phyloP scores from a whole-genome alignment of 208 protist species.

The Leishmania mexicana region DNA sequence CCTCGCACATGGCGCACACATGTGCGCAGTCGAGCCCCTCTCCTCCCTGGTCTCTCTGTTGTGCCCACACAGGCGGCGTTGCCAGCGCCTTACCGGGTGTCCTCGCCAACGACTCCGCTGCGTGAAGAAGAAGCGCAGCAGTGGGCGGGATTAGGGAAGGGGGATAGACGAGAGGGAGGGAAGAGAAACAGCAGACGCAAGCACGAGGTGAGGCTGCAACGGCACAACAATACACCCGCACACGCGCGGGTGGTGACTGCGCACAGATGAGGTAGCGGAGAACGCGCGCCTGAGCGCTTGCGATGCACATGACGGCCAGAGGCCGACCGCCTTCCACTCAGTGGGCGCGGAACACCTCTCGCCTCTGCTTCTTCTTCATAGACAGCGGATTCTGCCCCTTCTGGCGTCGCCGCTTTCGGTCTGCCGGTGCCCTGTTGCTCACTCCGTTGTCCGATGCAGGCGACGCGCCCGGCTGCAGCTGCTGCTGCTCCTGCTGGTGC shows the following conservation, averaged over 20 bases:
- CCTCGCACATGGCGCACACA: background rate
- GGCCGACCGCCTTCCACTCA: background rate
- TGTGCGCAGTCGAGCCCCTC: too few relatives aligned
- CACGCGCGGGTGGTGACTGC: background rate
- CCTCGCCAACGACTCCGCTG: background rate
- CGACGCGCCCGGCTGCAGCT: background rate
- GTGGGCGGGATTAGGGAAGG: background rate
- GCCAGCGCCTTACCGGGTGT: background rate
- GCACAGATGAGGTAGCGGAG: background rate
- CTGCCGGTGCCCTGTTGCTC: background rate
- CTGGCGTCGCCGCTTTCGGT: conserved; percentile 24
- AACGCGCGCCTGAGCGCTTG: background rate
- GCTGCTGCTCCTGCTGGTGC: background rate
- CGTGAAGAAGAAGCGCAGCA: background rate
- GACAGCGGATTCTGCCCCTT: conserved; percentile 77
- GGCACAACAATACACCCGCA: too few relatives aligned
- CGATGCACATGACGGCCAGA: background rate
- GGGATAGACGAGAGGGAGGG: background rate
- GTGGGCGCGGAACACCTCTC: conserved; percentile 65
- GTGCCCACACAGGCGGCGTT: background rate
- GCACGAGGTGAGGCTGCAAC: background rate
- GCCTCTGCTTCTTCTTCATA: conserved; percentile 77
- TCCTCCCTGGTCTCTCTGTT: background rate
- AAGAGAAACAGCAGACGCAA: background rate
- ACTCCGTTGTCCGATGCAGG: background rate